Conservation (phyloP, 23 red algal species). For the Pyropia yezoensis region DNA sequence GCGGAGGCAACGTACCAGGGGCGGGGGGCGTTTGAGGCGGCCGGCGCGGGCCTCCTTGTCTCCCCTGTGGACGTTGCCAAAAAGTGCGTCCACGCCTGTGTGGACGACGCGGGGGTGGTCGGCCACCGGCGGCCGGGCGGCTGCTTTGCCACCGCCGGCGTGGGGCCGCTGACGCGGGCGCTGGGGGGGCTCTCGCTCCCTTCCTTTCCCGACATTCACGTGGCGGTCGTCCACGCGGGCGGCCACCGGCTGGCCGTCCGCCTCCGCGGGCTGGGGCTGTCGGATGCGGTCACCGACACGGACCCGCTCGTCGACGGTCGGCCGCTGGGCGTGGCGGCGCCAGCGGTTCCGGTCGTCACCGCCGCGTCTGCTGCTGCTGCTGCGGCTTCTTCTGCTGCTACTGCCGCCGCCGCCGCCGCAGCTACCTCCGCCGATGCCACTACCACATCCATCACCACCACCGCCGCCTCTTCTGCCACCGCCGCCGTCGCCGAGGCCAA, state of each 20-base stretch:
- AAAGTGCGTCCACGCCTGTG: slow-evolving; percentile 26
- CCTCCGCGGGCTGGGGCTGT: slow-evolving; percentile 1
- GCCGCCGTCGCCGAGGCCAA: neutral
- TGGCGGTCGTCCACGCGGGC: too few relatives aligned
- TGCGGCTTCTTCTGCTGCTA: neutral
- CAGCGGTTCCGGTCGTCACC: neutral
- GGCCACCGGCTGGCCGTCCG: slow-evolving; percentile 20
- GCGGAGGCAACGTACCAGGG: slow-evolving; percentile 19
- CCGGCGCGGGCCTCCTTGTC: slow-evolving; percentile 18
- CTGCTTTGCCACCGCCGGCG: too few relatives aligned
- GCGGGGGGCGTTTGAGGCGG: slow-evolving; percentile 36
- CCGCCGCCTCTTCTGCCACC: too few relatives aligned
- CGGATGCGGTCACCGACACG: slow-evolving; percentile 22
- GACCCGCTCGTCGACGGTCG: slow-evolving; percentile 9
- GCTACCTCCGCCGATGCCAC: neutral
- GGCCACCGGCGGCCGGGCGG: too few relatives aligned
- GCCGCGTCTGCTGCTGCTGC: neutral
- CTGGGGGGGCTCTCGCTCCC: too few relatives aligned
- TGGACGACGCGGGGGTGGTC: neutral
- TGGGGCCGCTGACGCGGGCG: too few relatives aligned
- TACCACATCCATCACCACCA: neutral
- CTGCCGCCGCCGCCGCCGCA: too few relatives aligned
- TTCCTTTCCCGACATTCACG: neutral
- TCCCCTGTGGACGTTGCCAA: slow-evolving; percentile 21
- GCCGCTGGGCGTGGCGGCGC: neutral